Evolutionary conservation across 1,284 basidiomycete species (phyloP).

Genomic region (Bjerkandera adusta): DNA sequence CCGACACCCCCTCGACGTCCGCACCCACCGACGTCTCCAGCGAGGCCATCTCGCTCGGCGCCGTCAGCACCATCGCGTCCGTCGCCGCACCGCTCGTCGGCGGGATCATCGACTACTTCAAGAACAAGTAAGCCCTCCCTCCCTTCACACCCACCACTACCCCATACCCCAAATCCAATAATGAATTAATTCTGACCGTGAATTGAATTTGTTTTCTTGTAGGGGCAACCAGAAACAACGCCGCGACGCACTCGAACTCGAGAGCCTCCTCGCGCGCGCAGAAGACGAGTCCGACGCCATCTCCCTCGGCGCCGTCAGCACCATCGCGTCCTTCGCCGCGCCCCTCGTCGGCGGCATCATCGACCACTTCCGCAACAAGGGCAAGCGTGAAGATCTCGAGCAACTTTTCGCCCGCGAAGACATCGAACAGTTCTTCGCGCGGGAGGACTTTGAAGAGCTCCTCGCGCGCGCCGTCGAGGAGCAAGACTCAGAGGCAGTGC

Average conservation of each 20-base stretch:
- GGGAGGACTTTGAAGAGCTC: background rate
- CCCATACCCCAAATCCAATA: no score
- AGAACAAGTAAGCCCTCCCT: background rate
- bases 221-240: constrained; percentile 2
- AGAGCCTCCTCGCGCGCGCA: background rate
- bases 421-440: background rate
- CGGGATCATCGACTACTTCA: background rate
- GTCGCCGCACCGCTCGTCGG: background rate
- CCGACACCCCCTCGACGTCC: background rate
- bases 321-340: constrained; percentile 6
- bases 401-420: background rate
- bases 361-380: constrained; percentile 4
- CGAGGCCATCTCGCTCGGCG: background rate
- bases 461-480: background rate
- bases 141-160: background rate
- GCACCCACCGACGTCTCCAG: background rate
- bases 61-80: background rate
- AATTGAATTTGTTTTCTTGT: background rate
- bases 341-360: constrained; percentile 4
- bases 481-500: constrained; percentile 2
- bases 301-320: constrained; percentile 1
- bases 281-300: constrained; percentile 8
- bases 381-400: background rate
- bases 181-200: no score
- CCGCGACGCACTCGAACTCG: constrained; percentile 2